Conservation (phyloP, 257 asterid genomes). For the Lavandula angustifolia region DNA sequence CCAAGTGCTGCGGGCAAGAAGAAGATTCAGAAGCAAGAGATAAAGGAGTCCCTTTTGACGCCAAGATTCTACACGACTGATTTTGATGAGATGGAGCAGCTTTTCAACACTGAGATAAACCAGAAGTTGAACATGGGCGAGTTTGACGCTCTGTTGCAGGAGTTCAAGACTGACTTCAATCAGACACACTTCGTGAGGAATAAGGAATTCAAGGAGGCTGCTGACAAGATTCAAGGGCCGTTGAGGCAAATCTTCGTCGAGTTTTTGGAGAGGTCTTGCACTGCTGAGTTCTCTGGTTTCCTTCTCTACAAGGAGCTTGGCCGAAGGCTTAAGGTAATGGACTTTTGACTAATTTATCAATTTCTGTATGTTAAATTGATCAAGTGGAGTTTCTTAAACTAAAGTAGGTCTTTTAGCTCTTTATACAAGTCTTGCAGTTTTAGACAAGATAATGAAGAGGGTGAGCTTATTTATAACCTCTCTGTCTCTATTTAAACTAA, state of each 20-base stretch:
- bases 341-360: not conserved
- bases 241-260: conserved; percentile 81
- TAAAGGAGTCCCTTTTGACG: conserved; percentile 66
- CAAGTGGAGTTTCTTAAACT: not conserved
- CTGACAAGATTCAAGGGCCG: conserved; percentile 79
- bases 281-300: conserved; percentile 95
- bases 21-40: conserved; percentile 57
- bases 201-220: conserved; percentile 91
- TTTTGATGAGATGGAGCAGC: conserved; percentile 96
- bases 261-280: conserved; percentile 91
- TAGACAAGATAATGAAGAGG: not conserved
- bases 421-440: conserved; percentile 8
- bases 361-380: too few species aligned
- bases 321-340: conserved; percentile 78
- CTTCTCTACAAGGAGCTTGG: conserved; percentile 96
- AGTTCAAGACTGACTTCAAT: conserved; percentile 94
- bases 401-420: not conserved
- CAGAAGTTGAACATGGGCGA: conserved; percentile 80
- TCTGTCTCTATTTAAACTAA: not conserved
- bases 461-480: not conserved
- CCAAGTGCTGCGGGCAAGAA: conserved; percentile 36
- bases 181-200: conserved; percentile 94
- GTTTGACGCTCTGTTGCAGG: conserved; percentile 86
- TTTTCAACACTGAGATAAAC: conserved; percentile 89
- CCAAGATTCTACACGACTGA: conserved; percentile 93